A percentile compares a stretch with the other conserved stretches of the same genome.
These are phyloP conservation scores for Coemansia sp. DNA, from an alignment of 192 early-diverging fungal species.

Conservation along the genomic window DNA sequence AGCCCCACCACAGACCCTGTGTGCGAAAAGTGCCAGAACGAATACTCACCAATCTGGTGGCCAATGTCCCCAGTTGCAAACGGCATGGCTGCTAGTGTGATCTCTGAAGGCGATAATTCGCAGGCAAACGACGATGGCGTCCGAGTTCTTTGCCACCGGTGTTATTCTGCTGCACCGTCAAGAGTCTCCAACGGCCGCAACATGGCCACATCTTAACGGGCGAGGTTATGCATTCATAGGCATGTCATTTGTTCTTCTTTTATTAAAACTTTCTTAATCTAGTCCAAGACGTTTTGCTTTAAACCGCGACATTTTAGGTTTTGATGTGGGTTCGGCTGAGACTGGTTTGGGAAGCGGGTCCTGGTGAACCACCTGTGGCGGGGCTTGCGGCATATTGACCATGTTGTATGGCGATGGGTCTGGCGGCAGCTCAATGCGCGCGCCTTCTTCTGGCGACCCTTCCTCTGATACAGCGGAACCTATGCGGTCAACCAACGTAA, in stretches of 20 bases:
- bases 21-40: slow-evolving; percentile 22
- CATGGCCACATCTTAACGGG: not conserved
- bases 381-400: not conserved
- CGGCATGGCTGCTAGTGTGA: not conserved
- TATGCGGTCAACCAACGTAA: slow-evolving; percentile 18
- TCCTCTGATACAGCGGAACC: not conserved
- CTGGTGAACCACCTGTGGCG: slow-evolving; percentile 28
- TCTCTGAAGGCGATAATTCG: not conserved
- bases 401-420: slow-evolving; percentile 10
- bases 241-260: no score
- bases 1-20: slow-evolving; percentile 21
- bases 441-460: slow-evolving; percentile 1
- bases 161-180: slow-evolving; percentile 15
- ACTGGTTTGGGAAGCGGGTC: not conserved
- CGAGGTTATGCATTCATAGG: no score
- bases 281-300: slow-evolving; percentile 45
- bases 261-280: slow-evolving; percentile 8
- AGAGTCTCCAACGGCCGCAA: not conserved
- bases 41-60: slow-evolving; percentile 51
- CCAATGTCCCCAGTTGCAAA: slow-evolving; percentile 10
- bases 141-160: slow-evolving; percentile 40
- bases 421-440: slow-evolving; percentile 19
- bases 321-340: not conserved
- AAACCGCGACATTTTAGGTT: slow-evolving; percentile 52
- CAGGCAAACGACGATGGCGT: not conserved